Evolutionary conservation across 768 basidiomycete species (phyloP), one percentile per base, ranked within the genome.

Genomic region (Boletus sensibilis): DNA sequence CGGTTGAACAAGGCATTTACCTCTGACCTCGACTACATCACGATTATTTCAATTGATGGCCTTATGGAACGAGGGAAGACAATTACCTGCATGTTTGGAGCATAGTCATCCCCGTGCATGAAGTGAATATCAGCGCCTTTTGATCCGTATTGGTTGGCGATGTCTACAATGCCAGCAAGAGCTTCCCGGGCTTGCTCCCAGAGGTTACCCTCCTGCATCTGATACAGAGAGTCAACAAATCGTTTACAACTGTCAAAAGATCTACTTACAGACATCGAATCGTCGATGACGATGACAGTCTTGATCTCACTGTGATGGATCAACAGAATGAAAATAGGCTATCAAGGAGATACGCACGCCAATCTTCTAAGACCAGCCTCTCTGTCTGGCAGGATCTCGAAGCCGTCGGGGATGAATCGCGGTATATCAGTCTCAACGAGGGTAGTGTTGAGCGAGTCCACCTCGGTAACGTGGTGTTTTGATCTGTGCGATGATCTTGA

Each of bases 101-200:
- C 75, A 53, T 68, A 74, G 53, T 60, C 66, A 31, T 63, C 59
- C 12, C 51, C 45, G 55, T 78, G 79, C 62, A 79, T 70, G 62
- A 79, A 79, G 57, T 76, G 70, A 13, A 80, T 65, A 38, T 79
- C 79, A 44, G 72, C 27, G 12, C 79, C 78, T 29, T 70, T 74
- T 11, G 70, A 68, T 14, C 72, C 76, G 47, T 75, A 73, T 37
- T 66, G 58, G 29, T 67, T 70, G 23, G 75, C 72, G 4, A 74
- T 59, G 35, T 77, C 73, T 5, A 74, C 69, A 23, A 79, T 69
- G 44, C 72, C 77, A 41, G 68, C 76, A 21, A 80, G 69, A 2
- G 79, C 78, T 37, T 76, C 76, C 27, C 75, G 59, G 2, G 78
- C 65, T 51, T 66, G 73, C 21, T 52, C 42, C 79, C 79, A 80